A percentile compares a stretch with the other conserved stretches of the same genome.
These are phyloP conservation scores for Candida mesenterica DNA, from an alignment of 1,139 yeast genomes.

Conservation along the genomic window DNA sequence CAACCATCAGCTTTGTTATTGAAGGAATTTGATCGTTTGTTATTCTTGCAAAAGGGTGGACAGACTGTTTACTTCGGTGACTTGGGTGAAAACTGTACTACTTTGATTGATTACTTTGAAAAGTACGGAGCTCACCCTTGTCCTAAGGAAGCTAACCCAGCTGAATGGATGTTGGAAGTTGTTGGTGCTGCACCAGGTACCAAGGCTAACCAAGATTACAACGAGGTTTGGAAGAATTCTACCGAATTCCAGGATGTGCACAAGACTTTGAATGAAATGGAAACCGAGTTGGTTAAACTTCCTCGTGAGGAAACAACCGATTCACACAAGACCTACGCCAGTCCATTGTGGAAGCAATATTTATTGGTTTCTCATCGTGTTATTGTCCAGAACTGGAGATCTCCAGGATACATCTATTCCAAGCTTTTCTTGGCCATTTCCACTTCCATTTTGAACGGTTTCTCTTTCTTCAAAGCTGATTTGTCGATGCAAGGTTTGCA, in stretches of 20 bases:
- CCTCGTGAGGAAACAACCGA: conserved; percentile 29
- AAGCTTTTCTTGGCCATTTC: conserved; percentile 53
- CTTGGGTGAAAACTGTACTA: conserved; percentile 61
- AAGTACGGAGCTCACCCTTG: conserved; percentile 57
- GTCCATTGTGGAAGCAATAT: conserved; percentile 49
- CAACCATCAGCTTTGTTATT: conserved; percentile 79
- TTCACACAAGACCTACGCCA: conserved; percentile 40
- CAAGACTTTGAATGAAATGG: conserved; percentile 44
- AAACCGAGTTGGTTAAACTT: conserved; percentile 40
- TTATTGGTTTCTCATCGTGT: conserved; percentile 53
- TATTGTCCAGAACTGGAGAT: conserved; percentile 68
- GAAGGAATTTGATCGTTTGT: conserved; percentile 73
- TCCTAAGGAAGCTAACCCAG: conserved; percentile 71
- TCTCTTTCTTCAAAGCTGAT: conserved; percentile 69
- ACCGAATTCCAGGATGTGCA: conserved; percentile 48
- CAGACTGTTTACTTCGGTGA: conserved; percentile 80
- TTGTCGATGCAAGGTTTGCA: conserved; percentile 59
- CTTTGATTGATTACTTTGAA: conserved; percentile 68
- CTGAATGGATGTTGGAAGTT: conserved; percentile 80
- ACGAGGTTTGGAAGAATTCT: conserved; percentile 64
- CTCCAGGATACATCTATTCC: conserved; percentile 71
- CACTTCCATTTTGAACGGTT: conserved; percentile 66
- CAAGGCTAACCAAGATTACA: conserved; percentile 60
- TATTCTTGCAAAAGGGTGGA: conserved; percentile 74
- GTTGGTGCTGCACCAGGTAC: conserved; percentile 84